Conservation (phyloP, 768 basidiomycete species). For the Boletus subcaerulescens region DNA sequence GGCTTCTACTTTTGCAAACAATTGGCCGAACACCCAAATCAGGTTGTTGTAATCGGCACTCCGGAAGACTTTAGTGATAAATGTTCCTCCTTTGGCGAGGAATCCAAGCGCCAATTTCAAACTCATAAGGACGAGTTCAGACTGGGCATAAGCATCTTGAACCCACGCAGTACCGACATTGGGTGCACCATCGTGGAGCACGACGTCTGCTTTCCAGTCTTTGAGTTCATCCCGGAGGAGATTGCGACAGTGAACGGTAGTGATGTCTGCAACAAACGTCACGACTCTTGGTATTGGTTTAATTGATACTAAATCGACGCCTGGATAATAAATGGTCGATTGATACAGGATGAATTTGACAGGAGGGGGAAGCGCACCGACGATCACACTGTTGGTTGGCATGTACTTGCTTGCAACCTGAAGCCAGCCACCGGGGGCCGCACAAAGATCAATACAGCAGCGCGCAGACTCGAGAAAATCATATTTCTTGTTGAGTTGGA, state of each 20-base stretch:
- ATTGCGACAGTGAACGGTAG: constrained; percentile 85
- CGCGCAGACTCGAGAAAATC: constrained; percentile 82
- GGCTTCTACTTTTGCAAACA: constrained; percentile 95
- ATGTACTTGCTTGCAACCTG: constrained; percentile 98
- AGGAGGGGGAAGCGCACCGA: constrained; percentile 53
- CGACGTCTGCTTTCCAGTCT: constrained; percentile 98
- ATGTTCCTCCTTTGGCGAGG: constrained; percentile 87
- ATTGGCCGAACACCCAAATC: constrained; percentile 97
- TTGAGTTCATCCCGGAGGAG: constrained; percentile 85
- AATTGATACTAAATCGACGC: constrained; percentile 94
- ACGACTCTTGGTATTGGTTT: constrained; percentile 91
- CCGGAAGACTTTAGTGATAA: constrained; percentile 98
- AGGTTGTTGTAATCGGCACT: constrained; percentile 98
- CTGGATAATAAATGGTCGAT: constrained; percentile 37
- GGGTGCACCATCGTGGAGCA: constrained; percentile 97
- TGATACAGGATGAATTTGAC: constrained; percentile 2
- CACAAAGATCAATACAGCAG: constrained; percentile 97
- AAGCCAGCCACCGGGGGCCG: constrained; percentile 98
- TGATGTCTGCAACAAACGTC: constrained; percentile 94
- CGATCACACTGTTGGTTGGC: constrained; percentile 87
- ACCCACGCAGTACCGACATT: constrained; percentile 99
- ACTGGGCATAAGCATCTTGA: constrained; percentile 96
- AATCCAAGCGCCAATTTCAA: constrained; percentile 96
- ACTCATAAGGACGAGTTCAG: constrained; percentile 93
- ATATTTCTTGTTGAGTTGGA: constrained; percentile 98